Evolutionary conservation across 2,329 filamentous ascomycete genomes (phyloP).

Genomic region (Stachybotrys echinatus): DNA sequence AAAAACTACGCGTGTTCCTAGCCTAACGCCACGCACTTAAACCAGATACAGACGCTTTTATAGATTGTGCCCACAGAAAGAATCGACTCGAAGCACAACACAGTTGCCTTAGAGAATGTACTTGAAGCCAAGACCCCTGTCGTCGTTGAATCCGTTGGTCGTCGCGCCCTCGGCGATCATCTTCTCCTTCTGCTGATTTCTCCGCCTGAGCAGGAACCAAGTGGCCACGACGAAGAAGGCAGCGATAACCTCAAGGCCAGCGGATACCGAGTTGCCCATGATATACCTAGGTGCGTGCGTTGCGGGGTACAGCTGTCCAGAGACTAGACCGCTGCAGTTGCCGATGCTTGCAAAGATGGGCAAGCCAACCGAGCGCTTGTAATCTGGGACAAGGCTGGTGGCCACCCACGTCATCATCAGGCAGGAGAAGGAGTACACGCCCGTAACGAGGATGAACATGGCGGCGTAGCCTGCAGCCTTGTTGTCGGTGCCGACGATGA

Average conservation of each 20-base stretch:
- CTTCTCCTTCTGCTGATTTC: slow-evolving; percentile 19
- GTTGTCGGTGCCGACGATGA: slow-evolving; percentile 17
- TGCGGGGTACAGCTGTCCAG: slow-evolving; percentile 36
- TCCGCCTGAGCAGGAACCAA: slow-evolving; percentile 18
- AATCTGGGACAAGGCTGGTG: slow-evolving; percentile 41
- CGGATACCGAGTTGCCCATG: slow-evolving; percentile 20
- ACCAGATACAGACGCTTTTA: neutral
- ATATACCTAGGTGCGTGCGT: slow-evolving; percentile 18
- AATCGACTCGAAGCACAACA: too few relatives aligned
- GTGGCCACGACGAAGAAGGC: slow-evolving; percentile 16
- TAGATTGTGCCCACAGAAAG: neutral
- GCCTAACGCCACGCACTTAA: neutral
- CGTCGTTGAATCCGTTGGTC: slow-evolving; percentile 12
- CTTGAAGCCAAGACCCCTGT: slow-evolving; percentile 9
- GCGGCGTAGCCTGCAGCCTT: slow-evolving; percentile 17
- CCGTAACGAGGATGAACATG: slow-evolving; percentile 13
- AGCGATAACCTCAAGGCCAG: slow-evolving; percentile 18
- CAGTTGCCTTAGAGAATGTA: slow-evolving; percentile 23
- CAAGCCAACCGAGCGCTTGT: slow-evolving; percentile 39
- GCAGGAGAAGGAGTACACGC: slow-evolving; percentile 18
- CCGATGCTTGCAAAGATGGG: slow-evolving; percentile 40
- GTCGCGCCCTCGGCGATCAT: slow-evolving; percentile 14
- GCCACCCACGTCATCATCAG: slow-evolving; percentile 36
- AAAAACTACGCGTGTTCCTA: too few relatives aligned
- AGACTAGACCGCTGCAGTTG: slow-evolving; percentile 41